Evolutionary conservation across 495 filamentous ascomycete genomes (phyloP).

Genomic region (Aspergillus baeticus): DNA sequence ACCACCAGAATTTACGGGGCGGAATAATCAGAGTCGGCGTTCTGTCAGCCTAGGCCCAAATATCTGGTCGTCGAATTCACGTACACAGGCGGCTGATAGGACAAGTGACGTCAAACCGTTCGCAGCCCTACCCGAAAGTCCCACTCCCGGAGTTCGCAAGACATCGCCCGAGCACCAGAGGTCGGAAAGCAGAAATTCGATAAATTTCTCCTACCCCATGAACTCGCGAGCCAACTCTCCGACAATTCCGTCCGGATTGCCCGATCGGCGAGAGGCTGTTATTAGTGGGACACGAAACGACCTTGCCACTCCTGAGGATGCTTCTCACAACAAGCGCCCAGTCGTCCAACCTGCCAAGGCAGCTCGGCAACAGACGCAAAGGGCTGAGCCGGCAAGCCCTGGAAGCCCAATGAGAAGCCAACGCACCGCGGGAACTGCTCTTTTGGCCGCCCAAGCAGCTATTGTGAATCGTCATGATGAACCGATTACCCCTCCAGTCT

Average conservation of each 20-base stretch:
- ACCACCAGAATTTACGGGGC: conserved; percentile 48
- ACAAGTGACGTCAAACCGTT: conserved; percentile 45
- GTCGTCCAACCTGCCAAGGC: conserved; percentile 48
- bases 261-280: conserved; percentile 18
- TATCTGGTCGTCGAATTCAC: conserved; percentile 48
- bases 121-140: conserved; percentile 19
- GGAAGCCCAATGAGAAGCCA: conserved; percentile 39
- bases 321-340: conserved; percentile 30
- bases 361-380: conserved; percentile 52
- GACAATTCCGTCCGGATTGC: conserved; percentile 18
- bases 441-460: conserved; percentile 35
- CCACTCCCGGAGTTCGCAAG: conserved; percentile 25
- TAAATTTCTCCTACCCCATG: conserved; percentile 87
- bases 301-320: conserved; percentile 24
- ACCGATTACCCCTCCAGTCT: conserved; percentile 2
- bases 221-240: conserved; percentile 49
- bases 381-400: conserved; percentile 21
- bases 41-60: conserved; percentile 55
- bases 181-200: conserved; percentile 62
- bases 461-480: conserved; percentile 18
- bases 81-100: conserved; percentile 34
- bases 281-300: conserved; percentile 14
- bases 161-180: conserved; percentile 50
- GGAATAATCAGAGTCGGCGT: conserved; percentile 37
- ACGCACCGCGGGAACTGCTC: conserved; percentile 36